Evolutionary conservation across 306 rosid genomes (phyloP).

Genomic region (Vigna reflexopilosa): DNA sequence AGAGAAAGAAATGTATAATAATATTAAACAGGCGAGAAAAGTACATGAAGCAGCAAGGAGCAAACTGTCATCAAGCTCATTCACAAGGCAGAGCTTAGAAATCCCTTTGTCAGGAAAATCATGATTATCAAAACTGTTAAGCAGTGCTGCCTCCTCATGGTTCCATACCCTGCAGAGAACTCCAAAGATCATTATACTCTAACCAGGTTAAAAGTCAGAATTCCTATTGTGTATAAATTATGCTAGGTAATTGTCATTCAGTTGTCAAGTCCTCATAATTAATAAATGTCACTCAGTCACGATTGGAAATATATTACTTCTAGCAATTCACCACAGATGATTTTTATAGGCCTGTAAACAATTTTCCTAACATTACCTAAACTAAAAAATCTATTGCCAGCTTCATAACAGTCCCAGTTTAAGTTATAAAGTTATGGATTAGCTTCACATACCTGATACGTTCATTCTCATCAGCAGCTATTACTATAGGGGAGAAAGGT

Average conservation of each 20-base stretch:
- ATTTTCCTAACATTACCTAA: neutral
- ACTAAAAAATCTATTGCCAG: constrained; percentile 23
- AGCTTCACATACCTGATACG: constrained; percentile 71
- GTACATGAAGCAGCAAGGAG: constrained; percentile 98
- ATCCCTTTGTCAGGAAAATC: constrained; percentile 93
- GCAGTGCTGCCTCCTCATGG: constrained; percentile 78
- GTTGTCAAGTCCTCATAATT: neutral
- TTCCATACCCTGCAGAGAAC: constrained; percentile 78
- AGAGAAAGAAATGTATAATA: constrained; percentile 22
- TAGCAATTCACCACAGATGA: neutral
- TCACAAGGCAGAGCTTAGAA: constrained; percentile 89
- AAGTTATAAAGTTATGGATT: neutral
- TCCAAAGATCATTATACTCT: constrained; percentile 38
- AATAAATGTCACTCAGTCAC: constrained; percentile 1
- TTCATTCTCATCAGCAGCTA: constrained; percentile 96
- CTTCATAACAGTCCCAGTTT: constrained; percentile 27
- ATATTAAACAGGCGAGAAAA: constrained; percentile 39
- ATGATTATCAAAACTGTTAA: constrained; percentile 91
- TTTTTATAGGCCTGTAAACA: neutral
- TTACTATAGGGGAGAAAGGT: constrained; percentile 91
- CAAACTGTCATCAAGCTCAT: constrained; percentile 96
- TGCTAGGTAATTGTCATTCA: neutral
- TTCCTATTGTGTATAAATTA: constrained; percentile 19
- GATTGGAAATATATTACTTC: constrained; percentile 22
- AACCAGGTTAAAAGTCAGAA: constrained; percentile 5